Conservation (phyloP, 306 rosid species). For the Quercus agrifolia region DNA sequence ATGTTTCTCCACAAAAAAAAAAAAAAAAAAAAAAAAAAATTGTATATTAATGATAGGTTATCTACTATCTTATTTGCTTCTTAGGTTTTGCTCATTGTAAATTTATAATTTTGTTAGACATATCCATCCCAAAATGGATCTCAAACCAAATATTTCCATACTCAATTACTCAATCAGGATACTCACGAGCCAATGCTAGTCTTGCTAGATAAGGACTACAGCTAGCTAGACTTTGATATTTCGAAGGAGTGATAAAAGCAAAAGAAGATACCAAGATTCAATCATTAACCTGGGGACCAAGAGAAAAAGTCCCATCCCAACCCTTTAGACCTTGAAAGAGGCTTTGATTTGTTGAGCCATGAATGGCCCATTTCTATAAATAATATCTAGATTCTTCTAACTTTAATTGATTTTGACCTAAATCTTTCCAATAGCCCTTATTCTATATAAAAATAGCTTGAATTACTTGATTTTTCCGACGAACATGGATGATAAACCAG, state of each 20-base stretch:
- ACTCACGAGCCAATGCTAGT: neutral
- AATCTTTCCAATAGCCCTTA: too few relatives aligned
- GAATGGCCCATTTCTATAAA: neutral
- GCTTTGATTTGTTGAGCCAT: neutral
- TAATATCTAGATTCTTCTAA: neutral
- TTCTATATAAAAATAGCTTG: too few relatives aligned
- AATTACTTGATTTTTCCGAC: too few relatives aligned
- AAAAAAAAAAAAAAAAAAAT: too few relatives aligned
- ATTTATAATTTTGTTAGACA: too few relatives aligned
- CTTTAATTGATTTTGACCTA: too few relatives aligned
- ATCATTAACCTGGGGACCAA: constrained; percentile 8
- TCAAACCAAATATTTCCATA: neutral
- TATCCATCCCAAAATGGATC: neutral
- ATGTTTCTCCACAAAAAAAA: too few relatives aligned
- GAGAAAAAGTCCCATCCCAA: neutral
- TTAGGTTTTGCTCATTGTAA: too few relatives aligned
- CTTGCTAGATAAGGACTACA: constrained; percentile 4
- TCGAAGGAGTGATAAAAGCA: neutral
- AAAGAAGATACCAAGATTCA: neutral
- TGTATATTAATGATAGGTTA: too few relatives aligned
- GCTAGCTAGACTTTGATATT: neutral
- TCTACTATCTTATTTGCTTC: too few relatives aligned
- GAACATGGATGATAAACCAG: too few relatives aligned
- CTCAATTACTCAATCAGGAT: neutral
- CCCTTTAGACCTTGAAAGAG: neutral